Base-by-base conservation (phyloP, 805 yeast species). In the Candida gorgasii region DNA sequence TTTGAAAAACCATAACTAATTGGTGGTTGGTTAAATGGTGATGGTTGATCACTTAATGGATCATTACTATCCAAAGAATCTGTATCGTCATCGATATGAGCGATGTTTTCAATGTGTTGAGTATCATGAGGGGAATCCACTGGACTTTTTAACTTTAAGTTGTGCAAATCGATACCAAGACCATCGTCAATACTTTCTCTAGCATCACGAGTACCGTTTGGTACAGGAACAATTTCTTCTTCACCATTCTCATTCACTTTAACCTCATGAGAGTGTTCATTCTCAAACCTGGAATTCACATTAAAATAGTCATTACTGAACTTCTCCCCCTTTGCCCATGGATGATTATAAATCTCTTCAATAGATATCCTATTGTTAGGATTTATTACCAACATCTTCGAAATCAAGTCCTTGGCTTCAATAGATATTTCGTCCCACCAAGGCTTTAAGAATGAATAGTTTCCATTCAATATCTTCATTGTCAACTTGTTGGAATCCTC, bases 361-460 rank as follows among this genome's bases (percentile, higher is more conserved):
- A 85, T 75, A 2, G 86, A 78, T 49, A 82, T 84, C 53, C 95
- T 71, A 40, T 73, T 75, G 9, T 69, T 68, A 1, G 93, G 90
- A 58, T 86, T 80, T 12, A 84, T 84, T 19, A 83, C 82, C 48
- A 86, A 67, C 60, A 86, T 70, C 53, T 77, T 80, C 3, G 76
- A 63, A 11, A 86, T 86, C 53, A 86, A 74, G 52, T 76, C 75
- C 55, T 85, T 86, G 19, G 89, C 90, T 27, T 81, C 88, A 29
- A 59, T 63, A 39, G 84, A 74, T 26, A 86, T 83, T 58, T 86
- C 95, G 62, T 86, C 93, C 88, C 93, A 86, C 95, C 95, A 86
- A 1, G 95, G 95, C 45, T 76, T 67, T 40, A 86, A 67, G 58
- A 85, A 86, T n/a, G 79, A 76, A 61, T 76, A 86, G 43, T 85